These are phyloP conservation scores for Hygrophila difformis DNA, from an alignment of 257 asterid genomes.

Conservation along the genomic window DNA sequence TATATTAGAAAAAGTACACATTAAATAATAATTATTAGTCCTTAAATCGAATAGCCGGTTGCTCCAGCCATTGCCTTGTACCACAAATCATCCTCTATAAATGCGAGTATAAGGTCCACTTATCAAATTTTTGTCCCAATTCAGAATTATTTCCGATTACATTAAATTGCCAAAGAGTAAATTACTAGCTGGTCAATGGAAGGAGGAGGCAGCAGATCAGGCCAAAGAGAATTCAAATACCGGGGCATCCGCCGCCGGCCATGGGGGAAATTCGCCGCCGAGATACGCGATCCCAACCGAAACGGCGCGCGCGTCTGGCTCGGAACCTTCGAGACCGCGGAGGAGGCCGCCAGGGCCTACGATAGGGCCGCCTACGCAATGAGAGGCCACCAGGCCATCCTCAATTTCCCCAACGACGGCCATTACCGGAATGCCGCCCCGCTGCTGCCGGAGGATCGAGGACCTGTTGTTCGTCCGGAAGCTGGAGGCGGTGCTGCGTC, in stretches of 20 bases:
- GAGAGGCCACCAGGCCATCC: conserved; percentile 55
- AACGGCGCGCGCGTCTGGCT: conserved; percentile 50
- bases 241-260: conserved; percentile 53
- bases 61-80: too few relatives aligned
- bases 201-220: not conserved
- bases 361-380: conserved; percentile 51
- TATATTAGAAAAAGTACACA: too few relatives aligned
- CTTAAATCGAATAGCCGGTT: too few relatives aligned
- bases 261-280: conserved; percentile 62
- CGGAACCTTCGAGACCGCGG: conserved; percentile 45
- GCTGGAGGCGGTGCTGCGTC: not conserved
- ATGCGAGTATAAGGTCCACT: too few relatives aligned
- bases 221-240: conserved; percentile 23
- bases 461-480: not conserved
- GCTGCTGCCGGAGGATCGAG: not conserved
- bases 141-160: too few relatives aligned
- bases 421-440: conserved; percentile 18
- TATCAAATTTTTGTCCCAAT: too few relatives aligned
- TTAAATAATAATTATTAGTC: too few relatives aligned
- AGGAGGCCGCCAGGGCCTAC: conserved; percentile 53
- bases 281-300: conserved; percentile 42
- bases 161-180: too few relatives aligned
- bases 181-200: too few relatives aligned
- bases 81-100: too few relatives aligned
- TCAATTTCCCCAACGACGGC: conserved; percentile 46